Evolutionary conservation across 441 rosid genomes (phyloP).

Genomic region (Pelargonium cotyledonis): DNA sequence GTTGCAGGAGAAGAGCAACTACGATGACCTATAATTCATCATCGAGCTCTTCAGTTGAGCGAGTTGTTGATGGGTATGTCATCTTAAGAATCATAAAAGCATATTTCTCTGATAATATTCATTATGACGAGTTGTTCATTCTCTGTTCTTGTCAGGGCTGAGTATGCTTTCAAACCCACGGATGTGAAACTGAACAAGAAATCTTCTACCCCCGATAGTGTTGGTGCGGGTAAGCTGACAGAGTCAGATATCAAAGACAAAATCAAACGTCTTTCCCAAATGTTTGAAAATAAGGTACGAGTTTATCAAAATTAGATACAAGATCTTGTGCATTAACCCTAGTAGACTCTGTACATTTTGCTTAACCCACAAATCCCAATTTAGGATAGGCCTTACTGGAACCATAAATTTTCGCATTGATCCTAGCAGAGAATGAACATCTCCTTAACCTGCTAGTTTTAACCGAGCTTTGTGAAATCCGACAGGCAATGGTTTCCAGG

Average conservation of each 20-base stretch:
- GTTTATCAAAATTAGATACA: background rate
- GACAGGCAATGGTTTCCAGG: slow-evolving; percentile 56
- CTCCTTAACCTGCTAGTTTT: no score
- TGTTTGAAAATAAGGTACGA: slow-evolving; percentile 60
- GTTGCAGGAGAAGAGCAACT: slow-evolving; percentile 38
- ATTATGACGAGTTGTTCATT: background rate
- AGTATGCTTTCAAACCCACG: slow-evolving; percentile 76
- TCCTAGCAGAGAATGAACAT: no score
- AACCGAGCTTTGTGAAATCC: background rate
- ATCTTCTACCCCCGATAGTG: slow-evolving; percentile 40
- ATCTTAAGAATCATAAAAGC: slow-evolving; percentile 10
- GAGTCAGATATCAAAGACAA: slow-evolving; percentile 67
- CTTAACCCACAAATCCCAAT: no score
- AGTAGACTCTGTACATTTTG: no score
- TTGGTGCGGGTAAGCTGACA: slow-evolving; percentile 33
- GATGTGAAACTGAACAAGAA: slow-evolving; percentile 47
- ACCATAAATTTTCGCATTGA: background rate
- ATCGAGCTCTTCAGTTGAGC: slow-evolving; percentile 39
- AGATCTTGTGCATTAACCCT: background rate
- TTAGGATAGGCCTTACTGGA: no score
- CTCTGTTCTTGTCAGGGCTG: slow-evolving; percentile 44
- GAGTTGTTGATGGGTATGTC: slow-evolving; percentile 52
- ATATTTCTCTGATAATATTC: slow-evolving; percentile 3
- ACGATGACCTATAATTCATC: slow-evolving; percentile 33
- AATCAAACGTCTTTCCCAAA: slow-evolving; percentile 49